Base-by-base conservation (phyloP, 257 asterid genomes). In the Lavandula angustifolia region DNA sequence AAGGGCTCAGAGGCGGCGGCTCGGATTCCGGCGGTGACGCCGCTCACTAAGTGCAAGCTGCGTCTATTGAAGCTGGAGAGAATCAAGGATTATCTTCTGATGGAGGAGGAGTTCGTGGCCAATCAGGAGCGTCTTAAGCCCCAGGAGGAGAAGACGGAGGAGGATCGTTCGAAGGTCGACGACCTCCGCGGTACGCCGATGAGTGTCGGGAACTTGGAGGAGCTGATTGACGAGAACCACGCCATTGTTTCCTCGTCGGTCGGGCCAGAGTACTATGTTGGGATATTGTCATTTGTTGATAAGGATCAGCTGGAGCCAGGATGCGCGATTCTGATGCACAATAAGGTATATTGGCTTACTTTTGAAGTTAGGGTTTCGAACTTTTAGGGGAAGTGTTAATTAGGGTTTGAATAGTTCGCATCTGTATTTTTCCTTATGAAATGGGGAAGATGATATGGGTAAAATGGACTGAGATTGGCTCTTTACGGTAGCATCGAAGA, bases 281-380 rank as follows among this genome's bases (percentile, higher is more conserved):
- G 95, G 76, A 91, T 91, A 60, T 79, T 91, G 80, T 86, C 95
- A 0, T 88, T 88, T 47, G 96, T 88, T 4, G 96, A 91, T 66
- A 91, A 91, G 77, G 98, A 91, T 70, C 96, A 88, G 70, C 86
- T 91, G 32, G 98, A 91, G 84, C 98, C 98, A 43, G 96, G 98
- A 29, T 91, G 96, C 65, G 84, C 96, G 9, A 88, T 91, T 84
- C 73, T 91, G 67, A 88, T 91, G 98, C 98, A 91, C 76, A 91
- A 88, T 69, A 91, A 91, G 98, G 98, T 85, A 64, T 14, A 18
- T 34, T 40, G 7, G 1, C 42, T 33, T 54, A 3, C 22, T 53
- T 67, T 16, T 0, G 0, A 5, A 22, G 17, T 73, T 60, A 35
- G 42, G 47, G 64, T 62, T 58, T 54, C 60, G 16, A 60, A 33